Evolutionary conservation across 768 basidiomycete genomes (phyloP).

Genomic region (Amanita jacksonii): DNA sequence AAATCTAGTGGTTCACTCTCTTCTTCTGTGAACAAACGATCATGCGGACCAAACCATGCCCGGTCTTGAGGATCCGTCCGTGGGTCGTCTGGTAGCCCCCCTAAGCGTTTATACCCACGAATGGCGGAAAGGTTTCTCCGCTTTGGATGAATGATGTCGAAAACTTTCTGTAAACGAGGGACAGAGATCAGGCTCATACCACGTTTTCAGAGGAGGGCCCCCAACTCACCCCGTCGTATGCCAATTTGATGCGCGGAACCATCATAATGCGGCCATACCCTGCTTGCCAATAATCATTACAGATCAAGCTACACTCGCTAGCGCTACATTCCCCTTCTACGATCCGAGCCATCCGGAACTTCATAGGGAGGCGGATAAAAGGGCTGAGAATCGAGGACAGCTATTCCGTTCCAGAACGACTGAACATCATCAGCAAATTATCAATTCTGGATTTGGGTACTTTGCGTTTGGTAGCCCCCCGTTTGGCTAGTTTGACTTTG

Average conservation of each 20-base stretch:
- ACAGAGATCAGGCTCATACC: not conserved
- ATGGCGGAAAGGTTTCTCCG: slow-evolving; percentile 94
- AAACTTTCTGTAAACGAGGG: slow-evolving; percentile 64
- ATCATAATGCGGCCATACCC: slow-evolving; percentile 97
- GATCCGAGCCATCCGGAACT: slow-evolving; percentile 92
- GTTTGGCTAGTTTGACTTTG: too few relatives aligned
- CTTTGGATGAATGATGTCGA: slow-evolving; percentile 86
- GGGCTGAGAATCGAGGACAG: slow-evolving; percentile 90
- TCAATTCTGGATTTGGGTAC: too few relatives aligned
- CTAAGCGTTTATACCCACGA: slow-evolving; percentile 86
- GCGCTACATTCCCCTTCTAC: slow-evolving; percentile 89
- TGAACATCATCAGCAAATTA: slow-evolving; percentile 96
- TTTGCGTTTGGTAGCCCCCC: too few relatives aligned
- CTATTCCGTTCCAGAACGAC: slow-evolving; percentile 98
- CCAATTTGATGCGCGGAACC: slow-evolving; percentile 94
- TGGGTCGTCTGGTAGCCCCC: slow-evolving; percentile 94
- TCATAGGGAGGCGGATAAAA: slow-evolving; percentile 83
- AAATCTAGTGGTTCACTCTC: slow-evolving; percentile 76
- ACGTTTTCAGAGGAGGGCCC: not conserved
- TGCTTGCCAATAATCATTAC: slow-evolving; percentile 96
- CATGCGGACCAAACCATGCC: slow-evolving; percentile 97
- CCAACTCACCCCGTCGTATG: slow-evolving; percentile 69
- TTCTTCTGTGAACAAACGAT: slow-evolving; percentile 84
- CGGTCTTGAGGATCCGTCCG: slow-evolving; percentile 95
- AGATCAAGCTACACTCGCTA: slow-evolving; percentile 91